These are phyloP conservation scores for Chrysosporium queenslandicum DNA, from an alignment of 2,329 filamentous ascomycete species.

Conservation along the genomic window DNA sequence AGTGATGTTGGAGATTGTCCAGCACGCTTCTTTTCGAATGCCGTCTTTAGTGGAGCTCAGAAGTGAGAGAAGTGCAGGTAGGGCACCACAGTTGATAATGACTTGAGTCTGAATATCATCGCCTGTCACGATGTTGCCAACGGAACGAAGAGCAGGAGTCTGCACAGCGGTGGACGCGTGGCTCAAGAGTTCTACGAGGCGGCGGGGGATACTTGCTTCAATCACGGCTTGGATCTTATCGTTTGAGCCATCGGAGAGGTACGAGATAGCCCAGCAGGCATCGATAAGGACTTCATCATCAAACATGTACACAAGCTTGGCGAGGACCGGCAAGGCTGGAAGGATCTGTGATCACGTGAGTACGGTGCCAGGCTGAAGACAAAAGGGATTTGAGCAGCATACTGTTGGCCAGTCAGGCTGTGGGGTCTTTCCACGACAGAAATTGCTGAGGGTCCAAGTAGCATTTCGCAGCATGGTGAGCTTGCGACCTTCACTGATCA, in stretches of 20 bases:
- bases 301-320: conserved; percentile 95
- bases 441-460: conserved; percentile 98
- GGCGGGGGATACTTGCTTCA: conserved; percentile 91
- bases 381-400: conserved; percentile 45
- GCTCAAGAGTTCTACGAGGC: conserved; percentile 93
- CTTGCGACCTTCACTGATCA: conserved; percentile 95
- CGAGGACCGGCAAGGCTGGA: conserved; percentile 84
- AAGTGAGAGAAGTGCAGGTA: conserved; percentile 84
- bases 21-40: conserved; percentile 98
- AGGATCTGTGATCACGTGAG: conserved; percentile 57
- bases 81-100: conserved; percentile 95
- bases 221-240: conserved; percentile 99
- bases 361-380: background rate
- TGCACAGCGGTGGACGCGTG: conserved; percentile 97
- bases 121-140: conserved; percentile 97
- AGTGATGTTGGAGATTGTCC: conserved; percentile 99
- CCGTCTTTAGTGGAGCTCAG: conserved; percentile 96
- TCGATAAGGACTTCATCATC: conserved; percentile 98
- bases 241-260: conserved; percentile 93
- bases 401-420: conserved; percentile 97
- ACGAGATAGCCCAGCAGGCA: conserved; percentile 98
- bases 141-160: conserved; percentile 90
- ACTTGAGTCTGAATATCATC: conserved; percentile 98
- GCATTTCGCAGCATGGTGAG: conserved; percentile 98
- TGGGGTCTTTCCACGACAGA: conserved; percentile 97